These are phyloP conservation scores for Jamesozyma rosinii DNA, from an alignment of 805 yeast species.

Conservation along the genomic window DNA sequence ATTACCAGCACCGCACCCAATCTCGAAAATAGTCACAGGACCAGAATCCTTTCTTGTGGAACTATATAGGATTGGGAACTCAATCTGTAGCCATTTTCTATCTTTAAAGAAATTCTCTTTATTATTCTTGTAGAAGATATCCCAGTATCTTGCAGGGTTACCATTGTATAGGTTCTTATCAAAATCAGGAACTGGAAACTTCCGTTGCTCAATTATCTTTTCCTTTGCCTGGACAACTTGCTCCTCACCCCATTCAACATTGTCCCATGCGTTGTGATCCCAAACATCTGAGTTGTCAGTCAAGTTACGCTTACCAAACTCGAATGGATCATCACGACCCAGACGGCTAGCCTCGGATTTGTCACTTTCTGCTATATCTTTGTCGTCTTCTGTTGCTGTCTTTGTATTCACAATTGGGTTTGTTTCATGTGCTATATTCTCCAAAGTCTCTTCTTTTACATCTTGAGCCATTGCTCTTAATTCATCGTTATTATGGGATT, in stretches of 20 bases:
- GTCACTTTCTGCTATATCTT: neutral
- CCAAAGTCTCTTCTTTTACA: constrained; percentile 18
- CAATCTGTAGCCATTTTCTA: constrained; percentile 90
- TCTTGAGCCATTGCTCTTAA: constrained; percentile 16
- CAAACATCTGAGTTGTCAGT: constrained; percentile 73
- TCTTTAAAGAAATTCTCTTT: constrained; percentile 92
- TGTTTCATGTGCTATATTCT: constrained; percentile 17
- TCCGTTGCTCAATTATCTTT: constrained; percentile 64
- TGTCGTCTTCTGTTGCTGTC: neutral
- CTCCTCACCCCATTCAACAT: constrained; percentile 94
- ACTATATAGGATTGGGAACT: constrained; percentile 77
- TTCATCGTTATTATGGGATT: constrained; percentile 12
- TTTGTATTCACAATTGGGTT: constrained; percentile 5
- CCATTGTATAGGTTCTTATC: constrained; percentile 70
- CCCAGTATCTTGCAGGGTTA: constrained; percentile 93
- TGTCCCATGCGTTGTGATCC: constrained; percentile 89
- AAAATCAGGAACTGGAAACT: constrained; percentile 77
- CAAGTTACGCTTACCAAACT: constrained; percentile 79
- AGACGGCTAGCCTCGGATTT: constrained; percentile 38
- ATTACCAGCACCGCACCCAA: constrained; percentile 98
- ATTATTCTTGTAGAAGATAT: constrained; percentile 82
- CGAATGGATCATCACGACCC: constrained; percentile 83
- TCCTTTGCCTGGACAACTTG: constrained; percentile 68
- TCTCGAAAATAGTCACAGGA: constrained; percentile 69
- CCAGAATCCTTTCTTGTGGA: constrained; percentile 66